A percentile compares a stretch with the other conserved stretches of the same genome.
Evolutionary conservation across 768 basidiomycete genomes (phyloP).

Genomic region (Russula sp.): DNA sequence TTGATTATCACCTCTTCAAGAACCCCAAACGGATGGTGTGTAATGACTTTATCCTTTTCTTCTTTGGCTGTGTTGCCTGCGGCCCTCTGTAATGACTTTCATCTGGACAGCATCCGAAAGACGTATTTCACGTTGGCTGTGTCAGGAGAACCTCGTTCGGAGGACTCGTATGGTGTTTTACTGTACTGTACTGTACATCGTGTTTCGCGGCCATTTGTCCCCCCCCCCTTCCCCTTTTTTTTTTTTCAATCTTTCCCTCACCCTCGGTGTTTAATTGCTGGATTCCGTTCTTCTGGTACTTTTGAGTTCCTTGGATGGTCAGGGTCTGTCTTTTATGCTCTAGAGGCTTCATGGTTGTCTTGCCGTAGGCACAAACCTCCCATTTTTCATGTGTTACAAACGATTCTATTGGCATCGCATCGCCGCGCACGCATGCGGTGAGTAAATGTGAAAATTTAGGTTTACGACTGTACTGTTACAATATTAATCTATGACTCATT

Average conservation of each 20-base stretch:
- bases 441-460: background rate
- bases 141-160: background rate
- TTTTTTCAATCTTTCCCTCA: background rate
- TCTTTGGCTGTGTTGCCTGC: background rate
- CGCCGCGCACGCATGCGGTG: too few relatives aligned
- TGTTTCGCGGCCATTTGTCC: background rate
- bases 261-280: background rate
- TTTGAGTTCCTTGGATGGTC: background rate
- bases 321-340: background rate
- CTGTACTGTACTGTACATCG: background rate
- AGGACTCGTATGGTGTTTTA: background rate
- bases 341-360: background rate
- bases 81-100: background rate
- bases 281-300: background rate
- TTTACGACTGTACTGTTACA: background rate
- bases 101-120: background rate
- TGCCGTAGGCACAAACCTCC: background rate
- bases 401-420: background rate
- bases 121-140: background rate
- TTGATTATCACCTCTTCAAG: background rate
- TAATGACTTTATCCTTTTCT: background rate
- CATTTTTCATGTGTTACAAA: too few relatives aligned
- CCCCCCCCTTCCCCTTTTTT: too few relatives aligned
- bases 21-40: background rate
- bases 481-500: background rate